Evolutionary conservation across 176 grass and related monocot species (phyloP).

Genomic region (Phoenix dactylifera): DNA sequence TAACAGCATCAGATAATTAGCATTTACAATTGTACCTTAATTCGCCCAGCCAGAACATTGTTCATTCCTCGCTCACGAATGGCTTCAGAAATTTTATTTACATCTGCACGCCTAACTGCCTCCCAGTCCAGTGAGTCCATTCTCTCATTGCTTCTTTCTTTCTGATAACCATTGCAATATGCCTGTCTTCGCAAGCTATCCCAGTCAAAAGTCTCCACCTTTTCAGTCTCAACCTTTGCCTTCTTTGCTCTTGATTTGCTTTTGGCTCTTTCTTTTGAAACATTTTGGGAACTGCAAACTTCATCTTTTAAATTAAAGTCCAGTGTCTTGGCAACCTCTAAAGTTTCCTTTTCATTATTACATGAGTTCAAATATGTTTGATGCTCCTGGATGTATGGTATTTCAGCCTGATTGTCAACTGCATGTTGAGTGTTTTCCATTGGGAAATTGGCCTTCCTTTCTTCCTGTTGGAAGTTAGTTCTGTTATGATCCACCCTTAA

Average conservation of each 20-base stretch:
- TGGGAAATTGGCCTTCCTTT: background rate
- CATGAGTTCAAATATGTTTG: constrained; percentile 20
- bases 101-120: constrained; percentile 59
- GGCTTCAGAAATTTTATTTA: constrained; percentile 49
- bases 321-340: constrained; percentile 16
- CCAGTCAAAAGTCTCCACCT: constrained; percentile 58
- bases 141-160: constrained; percentile 48
- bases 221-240: constrained; percentile 30
- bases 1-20: no score
- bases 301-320: constrained; percentile 24
- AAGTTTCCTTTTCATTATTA: constrained; percentile 8
- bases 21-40: constrained; percentile 48
- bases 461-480: constrained; percentile 13
- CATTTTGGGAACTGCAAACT: constrained; percentile 19
- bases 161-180: constrained; percentile 22
- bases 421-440: no score
- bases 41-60: constrained; percentile 74
- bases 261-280: constrained; percentile 18
- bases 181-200: constrained; percentile 46
- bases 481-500: constrained; percentile 22
- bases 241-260: constrained; percentile 32
- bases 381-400: constrained; percentile 12
- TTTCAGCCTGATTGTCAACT: constrained; percentile 19
- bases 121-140: constrained; percentile 80
- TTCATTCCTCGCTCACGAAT: constrained; percentile 84